Base-by-base conservation (phyloP, 495 filamentous ascomycete species). In the Penicillium soppii region DNA sequence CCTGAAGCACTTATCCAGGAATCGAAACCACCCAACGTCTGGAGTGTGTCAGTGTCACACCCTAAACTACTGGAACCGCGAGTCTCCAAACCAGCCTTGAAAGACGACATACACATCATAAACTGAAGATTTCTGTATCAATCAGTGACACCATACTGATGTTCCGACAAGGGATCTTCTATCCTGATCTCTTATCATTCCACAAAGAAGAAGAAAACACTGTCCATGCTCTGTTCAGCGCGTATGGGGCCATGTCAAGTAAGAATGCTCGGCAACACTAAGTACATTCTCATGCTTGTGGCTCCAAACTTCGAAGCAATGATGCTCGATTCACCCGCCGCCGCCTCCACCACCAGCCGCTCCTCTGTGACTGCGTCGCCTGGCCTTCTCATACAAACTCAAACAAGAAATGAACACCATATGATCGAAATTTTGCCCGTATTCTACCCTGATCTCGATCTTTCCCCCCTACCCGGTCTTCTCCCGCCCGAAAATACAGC, bases 331-430 rank as follows among this genome's bases (percentile, higher is more conserved):
- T 42, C 29, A 52, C 33, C 30, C 45, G n/a, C 46, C 43, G 23
- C 54, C 54, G 4, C 56, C 53, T 3, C 53, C 60, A 5, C 60
- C 57, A 40, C 53, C 45, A 2, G 22, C 48, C 4, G 43, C 39
- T 5, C 29, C 52, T 26, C 23, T 10, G n/a, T 48, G 47, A 26
- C 41, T 45, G 30, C 53, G 53, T 16, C 62, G 53, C 26, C 49
- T 58, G 10, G 36, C 45, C 23, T 47, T 59, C 36, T 64, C 54
- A 54, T 53, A 58, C 23, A 62, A 2, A 30, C 54, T 56, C 26
- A 62, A 13, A 26, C 45, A 57, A 20, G 63, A 57, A 43, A 64
- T 49, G 21, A 66, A 52, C 12, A 57, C 41, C 54, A 66, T 57
- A 16, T n/a, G 60, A 44, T 62, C 61, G 30, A 64, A 66, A 13